phyloP scores from a whole-genome alignment of 1,139 yeast genomes.

The Lodderomyces parapsilosis region DNA sequence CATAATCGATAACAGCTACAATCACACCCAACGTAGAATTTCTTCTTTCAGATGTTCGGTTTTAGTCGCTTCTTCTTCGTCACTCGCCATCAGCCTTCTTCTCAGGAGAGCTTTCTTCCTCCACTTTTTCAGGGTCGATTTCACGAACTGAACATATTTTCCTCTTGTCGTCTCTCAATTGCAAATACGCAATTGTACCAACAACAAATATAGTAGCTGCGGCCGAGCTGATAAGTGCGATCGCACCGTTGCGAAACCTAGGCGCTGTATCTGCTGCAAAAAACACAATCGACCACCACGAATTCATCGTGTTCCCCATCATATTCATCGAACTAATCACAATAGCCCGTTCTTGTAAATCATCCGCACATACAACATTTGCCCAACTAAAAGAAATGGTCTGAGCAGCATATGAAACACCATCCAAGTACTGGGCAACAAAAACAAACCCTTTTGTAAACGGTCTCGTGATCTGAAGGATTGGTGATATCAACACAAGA shows the following conservation, averaged over 20 bases:
- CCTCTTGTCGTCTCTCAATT: slow-evolving; percentile 46
- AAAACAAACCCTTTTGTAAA: slow-evolving; percentile 27
- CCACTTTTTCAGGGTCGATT: background rate
- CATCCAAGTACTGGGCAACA: slow-evolving; percentile 55
- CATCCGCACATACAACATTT: slow-evolving; percentile 47
- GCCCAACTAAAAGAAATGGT: slow-evolving; percentile 63
- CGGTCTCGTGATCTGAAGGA: slow-evolving; percentile 22
- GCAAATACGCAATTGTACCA: slow-evolving; percentile 27
- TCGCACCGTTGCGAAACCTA: slow-evolving; percentile 49
- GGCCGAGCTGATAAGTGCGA: slow-evolving; percentile 56
- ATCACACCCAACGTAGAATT: no score
- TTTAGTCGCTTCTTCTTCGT: background rate
- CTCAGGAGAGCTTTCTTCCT: background rate
- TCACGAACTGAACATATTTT: slow-evolving; percentile 20
- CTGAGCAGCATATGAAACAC: slow-evolving; percentile 56
- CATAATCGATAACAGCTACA: no score
- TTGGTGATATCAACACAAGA: slow-evolving; percentile 41
- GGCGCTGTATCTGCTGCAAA: slow-evolving; percentile 53
- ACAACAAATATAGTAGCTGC: slow-evolving; percentile 24
- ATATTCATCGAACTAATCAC: slow-evolving; percentile 63
- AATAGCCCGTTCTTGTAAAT: slow-evolving; percentile 52
- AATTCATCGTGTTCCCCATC: slow-evolving; percentile 63
- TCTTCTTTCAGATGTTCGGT: no score
- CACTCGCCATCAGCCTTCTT: no score
- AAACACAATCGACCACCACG: slow-evolving; percentile 61